Evolutionary conservation across 2,329 filamentous ascomycete genomes (phyloP).

Genomic region (Raffaelea arxii): DNA sequence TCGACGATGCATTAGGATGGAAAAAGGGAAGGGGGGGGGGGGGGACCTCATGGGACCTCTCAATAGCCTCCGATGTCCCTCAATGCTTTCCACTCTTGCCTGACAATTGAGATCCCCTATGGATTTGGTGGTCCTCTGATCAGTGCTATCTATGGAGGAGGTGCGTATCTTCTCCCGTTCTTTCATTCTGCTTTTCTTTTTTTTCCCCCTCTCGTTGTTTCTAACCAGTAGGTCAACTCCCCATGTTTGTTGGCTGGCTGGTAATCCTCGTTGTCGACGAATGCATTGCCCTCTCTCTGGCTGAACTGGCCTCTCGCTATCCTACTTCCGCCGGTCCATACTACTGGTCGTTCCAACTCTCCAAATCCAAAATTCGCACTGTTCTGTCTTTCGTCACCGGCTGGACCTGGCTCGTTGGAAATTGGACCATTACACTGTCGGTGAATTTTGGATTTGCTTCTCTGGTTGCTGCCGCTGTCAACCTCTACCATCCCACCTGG

Average conservation of each 20-base stretch:
- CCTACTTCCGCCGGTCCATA: slow-evolving; percentile 40
- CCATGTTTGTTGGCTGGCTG: slow-evolving; percentile 45
- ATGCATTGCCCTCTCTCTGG: slow-evolving; percentile 31
- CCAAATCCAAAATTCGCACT: slow-evolving; percentile 48
- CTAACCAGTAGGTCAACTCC: slow-evolving; percentile 18
- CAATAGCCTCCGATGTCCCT: no score
- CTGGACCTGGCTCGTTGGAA: slow-evolving; percentile 69
- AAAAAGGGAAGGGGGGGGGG: no score
- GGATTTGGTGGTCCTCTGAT: slow-evolving; percentile 9
- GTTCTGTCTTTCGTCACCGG: slow-evolving; percentile 62
- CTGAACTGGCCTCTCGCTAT: slow-evolving; percentile 7
- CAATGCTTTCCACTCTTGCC: no score
- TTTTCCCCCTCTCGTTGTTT: neutral
- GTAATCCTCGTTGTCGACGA: slow-evolving; percentile 44
- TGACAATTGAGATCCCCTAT: slow-evolving; percentile 10
- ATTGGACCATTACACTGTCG: slow-evolving; percentile 74
- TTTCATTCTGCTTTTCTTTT: neutral
- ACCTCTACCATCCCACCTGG: slow-evolving; percentile 37
- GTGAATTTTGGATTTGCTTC: slow-evolving; percentile 73
- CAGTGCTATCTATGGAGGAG: slow-evolving; percentile 9
- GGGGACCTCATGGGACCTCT: no score
- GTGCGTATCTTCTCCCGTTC: neutral
- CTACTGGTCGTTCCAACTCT: slow-evolving; percentile 70
- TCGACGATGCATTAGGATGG: no score
- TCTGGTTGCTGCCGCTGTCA: slow-evolving; percentile 45